Percentiles rank a stretch among this genome's conserved stretches.
These are phyloP conservation scores for Ogataea nitratoaversa DNA, from an alignment of 805 yeast species.

Conservation along the genomic window DNA sequence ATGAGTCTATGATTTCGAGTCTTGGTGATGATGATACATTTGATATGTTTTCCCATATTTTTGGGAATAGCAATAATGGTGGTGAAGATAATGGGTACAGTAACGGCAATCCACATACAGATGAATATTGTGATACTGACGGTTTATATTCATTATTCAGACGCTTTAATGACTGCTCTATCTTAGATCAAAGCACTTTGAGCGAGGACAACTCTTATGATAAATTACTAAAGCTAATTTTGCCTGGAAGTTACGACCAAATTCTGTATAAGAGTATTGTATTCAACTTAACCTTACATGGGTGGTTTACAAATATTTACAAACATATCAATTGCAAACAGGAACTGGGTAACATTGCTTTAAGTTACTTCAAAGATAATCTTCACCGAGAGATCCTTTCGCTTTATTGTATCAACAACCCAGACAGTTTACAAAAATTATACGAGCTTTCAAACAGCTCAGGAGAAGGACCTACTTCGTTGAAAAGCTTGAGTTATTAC, in stretches of 20 bases:
- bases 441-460: slow-evolving; percentile 17
- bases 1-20: slow-evolving; percentile 9
- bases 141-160: slow-evolving; percentile 14
- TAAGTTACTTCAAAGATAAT: slow-evolving; percentile 8
- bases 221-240: slow-evolving; percentile 5
- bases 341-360: slow-evolving; percentile 1
- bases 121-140: slow-evolving; percentile 1
- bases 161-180: slow-evolving; percentile 16
- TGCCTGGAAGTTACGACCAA: slow-evolving; percentile 5
- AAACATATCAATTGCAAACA: slow-evolving; percentile 1
- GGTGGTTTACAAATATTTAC: slow-evolving; percentile 1
- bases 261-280: slow-evolving; percentile 7
- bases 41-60: slow-evolving; percentile 8
- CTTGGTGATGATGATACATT: slow-evolving; percentile 7
- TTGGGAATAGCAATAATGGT: slow-evolving; percentile 5
- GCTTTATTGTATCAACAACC: slow-evolving; percentile 11
- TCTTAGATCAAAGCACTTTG: slow-evolving; percentile 20
- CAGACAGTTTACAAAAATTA: slow-evolving; percentile 19
- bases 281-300: slow-evolving; percentile 5
- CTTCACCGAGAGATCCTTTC: slow-evolving; percentile 18
- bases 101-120: not conserved
- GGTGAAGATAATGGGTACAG: too few relatives aligned
- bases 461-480: slow-evolving; percentile 10
- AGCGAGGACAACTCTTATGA: slow-evolving; percentile 12
- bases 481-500: slow-evolving; percentile 22